Base-by-base conservation (phyloP, 306 rosid species). In the Neltuma alba region DNA sequence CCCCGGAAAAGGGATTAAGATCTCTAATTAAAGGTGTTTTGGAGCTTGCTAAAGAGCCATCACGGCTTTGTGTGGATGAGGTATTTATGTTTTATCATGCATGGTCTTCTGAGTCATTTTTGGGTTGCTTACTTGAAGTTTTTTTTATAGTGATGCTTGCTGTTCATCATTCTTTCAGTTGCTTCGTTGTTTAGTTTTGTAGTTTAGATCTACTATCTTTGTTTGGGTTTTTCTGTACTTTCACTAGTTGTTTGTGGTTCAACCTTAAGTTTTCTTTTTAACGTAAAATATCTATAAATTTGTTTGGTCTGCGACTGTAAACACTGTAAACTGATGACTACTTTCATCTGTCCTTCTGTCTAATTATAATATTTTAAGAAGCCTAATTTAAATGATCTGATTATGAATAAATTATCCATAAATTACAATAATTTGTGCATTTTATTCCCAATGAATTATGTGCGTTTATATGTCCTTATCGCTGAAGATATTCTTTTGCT, bases 41-140 rank as follows among this genome's bases (percentile, higher is more conserved):
- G 81, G 99, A 95, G 90, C 99, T 95, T 81, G 98, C 98, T 4
- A 95, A 95, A 85, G 99, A 95, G 55, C 99, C 99, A 79, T 90
- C 99, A 14, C 92, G 94, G 40, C 99, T 95, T 64, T 95, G 98
- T 85, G 99, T 95, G 82, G 98, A 95, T 40, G 99, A 95, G 98
- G 99, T 95, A 91, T 83, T 36, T 18, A 72, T 61, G 58, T 44
- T 79, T 21, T 72, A n/a, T n/a, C n/a, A n/a, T 36, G 18, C 79
- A n/a, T 70, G 62, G 34, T 85, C 55, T 36, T 76, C 28, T 75
- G 60, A 71, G 57, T 76, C 23, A 28, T 34, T 12, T 74, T 36
- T 81, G 33, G 38, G 67, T 78, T 63, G 67, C 69, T 70, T 48
- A 28, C 44, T 62, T 1, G 16, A 54, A 41, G 44, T 48, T 67